phyloP scores from a whole-genome alignment of 768 basidiomycete species.

The Trametes cubensis region DNA sequence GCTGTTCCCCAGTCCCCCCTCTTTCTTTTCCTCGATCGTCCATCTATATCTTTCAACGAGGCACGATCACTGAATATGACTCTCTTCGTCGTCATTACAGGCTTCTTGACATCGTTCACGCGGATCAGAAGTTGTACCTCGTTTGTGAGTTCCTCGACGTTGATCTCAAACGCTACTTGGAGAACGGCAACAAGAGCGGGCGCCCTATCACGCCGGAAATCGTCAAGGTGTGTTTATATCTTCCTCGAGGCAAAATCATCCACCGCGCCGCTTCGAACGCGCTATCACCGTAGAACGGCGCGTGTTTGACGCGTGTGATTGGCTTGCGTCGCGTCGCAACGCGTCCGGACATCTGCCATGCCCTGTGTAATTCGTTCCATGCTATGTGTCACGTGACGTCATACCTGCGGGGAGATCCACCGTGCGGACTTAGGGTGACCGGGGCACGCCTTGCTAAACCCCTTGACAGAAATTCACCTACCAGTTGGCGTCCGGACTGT shows the following conservation, averaged over 20 bases:
- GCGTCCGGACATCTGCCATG: constrained; percentile 21
- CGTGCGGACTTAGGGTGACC: constrained; percentile 6
- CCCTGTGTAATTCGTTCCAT: constrained; percentile 12
- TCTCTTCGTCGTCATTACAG: constrained; percentile 44
- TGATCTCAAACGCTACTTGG: constrained; percentile 97
- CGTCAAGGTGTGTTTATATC: constrained; percentile 68
- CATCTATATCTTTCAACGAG: background rate
- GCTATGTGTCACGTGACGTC: constrained; percentile 30
- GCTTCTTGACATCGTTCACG: constrained; percentile 94
- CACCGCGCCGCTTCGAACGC: constrained; percentile 2
- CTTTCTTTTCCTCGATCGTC: background rate
- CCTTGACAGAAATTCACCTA: constrained; percentile 86
- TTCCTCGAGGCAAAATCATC: constrained; percentile 2
- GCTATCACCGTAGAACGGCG: constrained; percentile 24
- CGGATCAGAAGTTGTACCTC: constrained; percentile 95
- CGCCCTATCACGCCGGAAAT: constrained; percentile 73
- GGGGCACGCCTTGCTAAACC: constrained; percentile 1
- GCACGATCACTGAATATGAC: constrained; percentile 2
- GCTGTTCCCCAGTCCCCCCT: background rate
- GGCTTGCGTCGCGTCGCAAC: constrained; percentile 32
- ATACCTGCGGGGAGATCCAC: constrained; percentile 3
- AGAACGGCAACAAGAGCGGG: constrained; percentile 72
- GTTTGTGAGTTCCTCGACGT: constrained; percentile 98
- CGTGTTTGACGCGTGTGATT: constrained; percentile 36
- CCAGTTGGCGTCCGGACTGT: constrained; percentile 87